phyloP scores from a whole-genome alignment of 2,329 filamentous ascomycete genomes.

The Cladosporium cucumerinum region DNA sequence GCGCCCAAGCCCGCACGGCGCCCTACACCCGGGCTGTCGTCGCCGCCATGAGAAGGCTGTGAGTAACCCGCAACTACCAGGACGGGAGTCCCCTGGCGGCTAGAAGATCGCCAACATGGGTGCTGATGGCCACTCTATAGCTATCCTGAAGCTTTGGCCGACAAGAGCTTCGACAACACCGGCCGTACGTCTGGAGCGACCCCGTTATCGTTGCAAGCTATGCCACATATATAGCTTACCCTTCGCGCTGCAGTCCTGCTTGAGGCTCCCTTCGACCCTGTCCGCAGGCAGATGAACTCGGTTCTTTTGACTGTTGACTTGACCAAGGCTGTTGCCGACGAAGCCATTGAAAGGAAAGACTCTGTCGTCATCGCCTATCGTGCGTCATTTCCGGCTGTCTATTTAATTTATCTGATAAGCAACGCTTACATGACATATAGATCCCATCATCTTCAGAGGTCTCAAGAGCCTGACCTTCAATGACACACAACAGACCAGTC shows the following conservation, averaged over 20 bases:
- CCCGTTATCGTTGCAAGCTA: background rate
- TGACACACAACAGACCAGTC: constrained; percentile 81
- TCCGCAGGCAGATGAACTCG: constrained; percentile 58
- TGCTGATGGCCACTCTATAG: constrained; percentile 43
- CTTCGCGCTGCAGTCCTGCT: constrained; percentile 55
- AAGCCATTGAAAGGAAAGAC: constrained; percentile 74
- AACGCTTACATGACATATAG: constrained; percentile 46
- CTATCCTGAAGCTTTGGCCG: constrained; percentile 85
- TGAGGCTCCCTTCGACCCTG: constrained; percentile 62
- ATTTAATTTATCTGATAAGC: constrained; percentile 23
- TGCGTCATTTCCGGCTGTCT: constrained; percentile 44
- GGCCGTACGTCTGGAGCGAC: constrained; percentile 52
- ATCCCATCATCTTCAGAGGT: constrained; percentile 93
- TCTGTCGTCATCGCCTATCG: constrained; percentile 87
- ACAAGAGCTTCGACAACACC: constrained; percentile 95
- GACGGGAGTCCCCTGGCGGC: background rate
- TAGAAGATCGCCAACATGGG: background rate
- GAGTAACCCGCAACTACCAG: constrained; percentile 36
- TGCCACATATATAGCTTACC: constrained; percentile 7
- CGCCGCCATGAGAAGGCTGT: constrained; percentile 75
- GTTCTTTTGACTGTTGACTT: constrained; percentile 86
- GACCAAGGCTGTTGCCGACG: constrained; percentile 81
- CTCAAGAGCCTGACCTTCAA: constrained; percentile 82
- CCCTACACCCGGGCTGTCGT: constrained; percentile 69
- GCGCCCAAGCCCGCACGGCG: constrained; percentile 42